Conservation (phyloP, 345 rosid genomes). For the Kernera saxatilis region DNA sequence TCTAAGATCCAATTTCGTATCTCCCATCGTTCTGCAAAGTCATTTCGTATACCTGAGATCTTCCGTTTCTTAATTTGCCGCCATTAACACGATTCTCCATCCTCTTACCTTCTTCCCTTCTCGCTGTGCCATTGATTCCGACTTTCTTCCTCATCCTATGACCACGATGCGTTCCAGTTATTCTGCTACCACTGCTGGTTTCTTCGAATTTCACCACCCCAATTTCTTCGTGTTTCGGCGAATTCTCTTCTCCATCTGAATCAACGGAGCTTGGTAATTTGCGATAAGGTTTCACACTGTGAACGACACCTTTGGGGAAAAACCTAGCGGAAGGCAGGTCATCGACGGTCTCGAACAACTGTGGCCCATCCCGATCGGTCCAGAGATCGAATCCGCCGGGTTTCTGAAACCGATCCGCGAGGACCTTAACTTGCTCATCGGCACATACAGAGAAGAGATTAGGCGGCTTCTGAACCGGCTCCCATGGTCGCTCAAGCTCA, state of each 20-base stretch:
- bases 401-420: constrained; percentile 87
- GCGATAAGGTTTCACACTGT: constrained; percentile 57
- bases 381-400: constrained; percentile 88
- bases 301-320: constrained; percentile 84
- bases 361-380: constrained; percentile 71
- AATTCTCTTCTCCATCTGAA: neutral
- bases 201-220: neutral
- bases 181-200: neutral
- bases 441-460: constrained; percentile 66
- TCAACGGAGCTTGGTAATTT: constrained; percentile 9
- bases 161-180: neutral
- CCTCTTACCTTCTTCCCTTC: constrained; percentile 18
- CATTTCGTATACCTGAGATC: constrained; percentile 20
- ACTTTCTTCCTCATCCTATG: constrained; percentile 24
- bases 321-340: constrained; percentile 80
- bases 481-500: constrained; percentile 91
- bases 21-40: constrained; percentile 32
- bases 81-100: constrained; percentile 23
- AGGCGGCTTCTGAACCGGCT: constrained; percentile 61
- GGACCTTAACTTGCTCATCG: constrained; percentile 78
- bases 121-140: neutral
- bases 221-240: neutral
- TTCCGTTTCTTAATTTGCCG: constrained; percentile 20
- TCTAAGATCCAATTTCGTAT: constrained; percentile 28
- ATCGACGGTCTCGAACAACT: constrained; percentile 46